Percentiles rank a stretch among this genome's conserved stretches.
Evolutionary conservation across 495 filamentous ascomycete genomes (phyloP).

Genomic region (Jackrogersella minutella): DNA sequence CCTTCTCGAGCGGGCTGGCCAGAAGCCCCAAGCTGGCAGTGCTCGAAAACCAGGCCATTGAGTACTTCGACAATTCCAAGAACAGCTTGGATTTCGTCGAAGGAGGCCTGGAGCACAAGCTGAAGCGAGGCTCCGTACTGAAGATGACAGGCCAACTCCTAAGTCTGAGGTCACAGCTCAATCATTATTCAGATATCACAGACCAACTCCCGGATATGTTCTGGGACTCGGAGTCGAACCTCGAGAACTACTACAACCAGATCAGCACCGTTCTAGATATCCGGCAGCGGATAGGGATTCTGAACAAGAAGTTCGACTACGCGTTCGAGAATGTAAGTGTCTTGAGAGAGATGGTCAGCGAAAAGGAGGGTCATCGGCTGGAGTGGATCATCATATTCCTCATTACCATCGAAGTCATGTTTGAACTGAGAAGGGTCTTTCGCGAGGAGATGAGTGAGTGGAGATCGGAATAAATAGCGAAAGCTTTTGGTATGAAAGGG

Average conservation of each 20-base stretch:
- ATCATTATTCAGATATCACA: conserved; percentile 95
- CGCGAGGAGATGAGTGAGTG: conserved; percentile 46
- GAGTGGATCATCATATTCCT: conserved; percentile 97
- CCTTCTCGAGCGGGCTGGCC: conserved; percentile 95
- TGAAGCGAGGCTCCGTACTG: conserved; percentile 79
- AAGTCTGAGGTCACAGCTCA: conserved; percentile 87
- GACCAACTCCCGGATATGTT: conserved; percentile 96
- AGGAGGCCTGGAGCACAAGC: conserved; percentile 70
- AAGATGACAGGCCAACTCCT: conserved; percentile 95
- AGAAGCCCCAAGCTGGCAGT: conserved; percentile 96
- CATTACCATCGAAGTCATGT: conserved; percentile 89
- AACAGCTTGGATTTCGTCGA: conserved; percentile 82
- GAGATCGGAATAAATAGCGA: neutral
- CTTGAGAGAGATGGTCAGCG: conserved; percentile 84
- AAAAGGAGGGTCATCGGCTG: conserved; percentile 84
- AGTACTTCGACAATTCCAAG: conserved; percentile 72
- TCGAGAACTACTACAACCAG: conserved; percentile 92
- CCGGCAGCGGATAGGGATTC: conserved; percentile 85
- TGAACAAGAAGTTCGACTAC: conserved; percentile 98
- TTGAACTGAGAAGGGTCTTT: conserved; percentile 61
- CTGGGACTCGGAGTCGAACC: conserved; percentile 90
- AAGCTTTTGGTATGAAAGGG: neutral
- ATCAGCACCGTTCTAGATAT: conserved; percentile 91
- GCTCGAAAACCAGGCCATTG: conserved; percentile 79
- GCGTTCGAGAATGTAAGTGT: conserved; percentile 94